Evolutionary conservation across 805 yeast species (phyloP).

Genomic region (Phaffomyces thermotolerans): DNA sequence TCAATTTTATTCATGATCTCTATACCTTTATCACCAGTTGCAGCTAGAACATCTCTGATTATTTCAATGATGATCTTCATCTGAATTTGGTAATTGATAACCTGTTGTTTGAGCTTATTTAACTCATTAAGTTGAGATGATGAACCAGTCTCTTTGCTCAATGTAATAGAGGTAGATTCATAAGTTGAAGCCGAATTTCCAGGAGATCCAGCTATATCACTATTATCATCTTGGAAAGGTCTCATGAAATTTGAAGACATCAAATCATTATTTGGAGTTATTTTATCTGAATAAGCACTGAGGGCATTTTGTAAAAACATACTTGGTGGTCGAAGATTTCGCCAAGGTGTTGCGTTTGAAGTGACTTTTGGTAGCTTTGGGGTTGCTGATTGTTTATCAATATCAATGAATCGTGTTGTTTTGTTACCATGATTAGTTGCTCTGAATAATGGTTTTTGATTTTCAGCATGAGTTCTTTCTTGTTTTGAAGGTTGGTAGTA

Average conservation of each 20-base stretch:
- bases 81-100: constrained; percentile 35
- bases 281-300: not conserved
- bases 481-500: too few species aligned
- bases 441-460: too few species aligned
- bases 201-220: constrained; percentile 6
- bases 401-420: constrained; percentile 17
- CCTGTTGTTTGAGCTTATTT: constrained; percentile 32
- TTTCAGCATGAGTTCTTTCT: too few species aligned
- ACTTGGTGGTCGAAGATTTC: constrained; percentile 21
- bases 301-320: constrained; percentile 8
- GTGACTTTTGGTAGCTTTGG: constrained; percentile 28
- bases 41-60: constrained; percentile 15
- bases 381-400: constrained; percentile 21
- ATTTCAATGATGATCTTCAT: constrained; percentile 27
- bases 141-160: constrained; percentile 9
- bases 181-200: constrained; percentile 17
- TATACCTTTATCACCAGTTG: constrained; percentile 16
- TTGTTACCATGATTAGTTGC: too few species aligned
- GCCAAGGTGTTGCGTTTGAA: constrained; percentile 33
- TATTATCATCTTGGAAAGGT: constrained; percentile 15
- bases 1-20: constrained; percentile 19
- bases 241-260: constrained; percentile 17
- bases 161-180: constrained; percentile 7
- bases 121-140: constrained; percentile 23
- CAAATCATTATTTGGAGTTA: not conserved